Evolutionary conservation across 75 land plant species (phyloP).

Genomic region (Pseudotsuga menziesii): DNA sequence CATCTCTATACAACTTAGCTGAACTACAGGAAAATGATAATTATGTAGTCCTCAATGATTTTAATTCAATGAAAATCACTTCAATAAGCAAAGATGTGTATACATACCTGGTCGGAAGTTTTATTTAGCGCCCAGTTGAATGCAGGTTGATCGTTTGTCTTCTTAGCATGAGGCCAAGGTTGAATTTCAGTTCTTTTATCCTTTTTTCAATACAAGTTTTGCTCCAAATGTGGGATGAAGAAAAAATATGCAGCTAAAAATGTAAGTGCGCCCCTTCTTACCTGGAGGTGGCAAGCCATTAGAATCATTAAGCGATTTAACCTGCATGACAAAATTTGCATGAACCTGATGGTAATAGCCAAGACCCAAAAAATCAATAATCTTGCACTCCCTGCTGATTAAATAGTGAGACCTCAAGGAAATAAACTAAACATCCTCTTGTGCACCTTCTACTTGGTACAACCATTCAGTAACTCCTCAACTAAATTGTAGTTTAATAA

Average conservation of each 20-base stretch:
- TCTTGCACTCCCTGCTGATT: neutral
- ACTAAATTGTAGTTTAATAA: neutral
- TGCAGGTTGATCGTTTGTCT: slow-evolving; percentile 90
- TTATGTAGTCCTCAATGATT: neutral
- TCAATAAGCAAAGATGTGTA: neutral
- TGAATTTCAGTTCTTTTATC: slow-evolving; percentile 84
- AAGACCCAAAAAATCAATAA: neutral
- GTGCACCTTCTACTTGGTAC: neutral
- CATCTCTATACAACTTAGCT: neutral
- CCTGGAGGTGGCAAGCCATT: slow-evolving; percentile 92
- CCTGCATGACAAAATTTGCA: slow-evolving; percentile 27
- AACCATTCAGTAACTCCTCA: neutral
- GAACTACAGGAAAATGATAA: neutral
- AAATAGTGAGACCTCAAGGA: neutral
- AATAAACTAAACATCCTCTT: neutral
- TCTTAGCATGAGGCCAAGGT: slow-evolving; percentile 77
- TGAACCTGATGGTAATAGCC: neutral
- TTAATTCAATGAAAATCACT: neutral
- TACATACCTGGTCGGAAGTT: slow-evolving; percentile 66
- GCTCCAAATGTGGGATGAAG: slow-evolving; percentile 17
- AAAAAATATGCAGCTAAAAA: slow-evolving; percentile 23
- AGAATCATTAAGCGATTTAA: slow-evolving; percentile 75
- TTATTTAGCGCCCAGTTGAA: slow-evolving; percentile 92
- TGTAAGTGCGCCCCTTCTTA: slow-evolving; percentile 90
- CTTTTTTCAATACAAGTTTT: slow-evolving; percentile 71